Evolutionary conservation across 805 yeast species (phyloP).

Genomic region (Candida nonsorbophila): DNA sequence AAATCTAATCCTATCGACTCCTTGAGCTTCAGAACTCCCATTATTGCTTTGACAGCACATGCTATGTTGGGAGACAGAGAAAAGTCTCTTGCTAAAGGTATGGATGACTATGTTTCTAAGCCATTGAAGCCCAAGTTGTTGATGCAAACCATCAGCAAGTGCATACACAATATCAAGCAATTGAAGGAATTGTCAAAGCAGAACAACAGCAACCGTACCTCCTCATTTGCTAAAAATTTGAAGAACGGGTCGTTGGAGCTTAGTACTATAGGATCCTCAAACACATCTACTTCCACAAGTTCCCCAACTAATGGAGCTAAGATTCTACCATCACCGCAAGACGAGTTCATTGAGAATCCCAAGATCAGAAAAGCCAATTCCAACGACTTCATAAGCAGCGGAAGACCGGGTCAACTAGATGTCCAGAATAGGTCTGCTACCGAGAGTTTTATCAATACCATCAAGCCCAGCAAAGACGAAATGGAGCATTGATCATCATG

Average conservation of each 20-base stretch:
- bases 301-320: conserved; percentile 5
- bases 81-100: conserved; percentile 78
- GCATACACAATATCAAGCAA: conserved; percentile 66
- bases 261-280: conserved; percentile 2
- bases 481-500: too few species aligned
- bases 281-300: conserved; percentile 2
- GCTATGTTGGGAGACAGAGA: conserved; percentile 94
- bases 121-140: conserved; percentile 80
- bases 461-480: too few species aligned
- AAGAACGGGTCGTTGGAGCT: conserved; percentile 28
- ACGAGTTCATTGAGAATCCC: conserved; percentile 15
- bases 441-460: conserved; percentile 19
- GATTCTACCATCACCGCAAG: conserved; percentile 4
- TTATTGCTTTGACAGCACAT: conserved; percentile 86
- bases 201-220: conserved; percentile 38
- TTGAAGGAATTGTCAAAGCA: conserved; percentile 51
- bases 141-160: conserved; percentile 80
- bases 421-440: conserved; percentile 27
- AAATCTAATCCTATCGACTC: conserved; percentile 68
- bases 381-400: conserved; percentile 11
- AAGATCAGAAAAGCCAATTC: conserved; percentile 22
- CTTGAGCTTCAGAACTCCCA: conserved; percentile 72
- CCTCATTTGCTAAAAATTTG: conserved; percentile 42
- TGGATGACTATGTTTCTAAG: conserved; percentile 88
- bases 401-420: conserved; percentile 26